Conservation (phyloP, 768 basidiomycete genomes). For the Lactarius deliciosus region DNA sequence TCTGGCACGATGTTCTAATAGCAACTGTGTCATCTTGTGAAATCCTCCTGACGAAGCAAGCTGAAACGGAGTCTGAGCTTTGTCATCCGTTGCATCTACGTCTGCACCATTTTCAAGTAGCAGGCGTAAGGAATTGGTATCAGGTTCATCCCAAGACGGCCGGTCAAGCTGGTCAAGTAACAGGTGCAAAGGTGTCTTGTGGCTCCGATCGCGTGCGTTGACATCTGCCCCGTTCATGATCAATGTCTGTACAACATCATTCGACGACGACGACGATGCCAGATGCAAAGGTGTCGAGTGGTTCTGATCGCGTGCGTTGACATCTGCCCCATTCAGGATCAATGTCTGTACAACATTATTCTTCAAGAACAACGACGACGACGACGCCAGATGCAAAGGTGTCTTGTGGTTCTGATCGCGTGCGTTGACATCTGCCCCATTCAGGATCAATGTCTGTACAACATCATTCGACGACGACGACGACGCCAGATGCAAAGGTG, state of each 20-base stretch:
- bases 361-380: too few species aligned
- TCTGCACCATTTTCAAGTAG: background rate
- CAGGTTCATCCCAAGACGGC: fast-evolving
- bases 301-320: background rate
- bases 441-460: too few species aligned
- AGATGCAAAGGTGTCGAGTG: background rate
- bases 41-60: background rate
- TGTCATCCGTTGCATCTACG: background rate
- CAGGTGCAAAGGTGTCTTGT: too few species aligned
- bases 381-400: too few species aligned
- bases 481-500: too few species aligned
- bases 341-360: too few species aligned
- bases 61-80: background rate
- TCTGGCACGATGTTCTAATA: background rate
- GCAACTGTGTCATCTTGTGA: background rate
- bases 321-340: background rate
- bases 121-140: background rate
- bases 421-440: too few species aligned
- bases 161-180: too few species aligned
- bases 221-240: background rate
- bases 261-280: too few species aligned
- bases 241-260: background rate
- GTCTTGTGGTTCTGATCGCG: too few species aligned
- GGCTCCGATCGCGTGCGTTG: too few species aligned
- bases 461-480: too few species aligned